Base-by-base conservation (phyloP, 2,329 filamentous ascomycete genomes). In the Sclerotinia trifoliorum region DNA sequence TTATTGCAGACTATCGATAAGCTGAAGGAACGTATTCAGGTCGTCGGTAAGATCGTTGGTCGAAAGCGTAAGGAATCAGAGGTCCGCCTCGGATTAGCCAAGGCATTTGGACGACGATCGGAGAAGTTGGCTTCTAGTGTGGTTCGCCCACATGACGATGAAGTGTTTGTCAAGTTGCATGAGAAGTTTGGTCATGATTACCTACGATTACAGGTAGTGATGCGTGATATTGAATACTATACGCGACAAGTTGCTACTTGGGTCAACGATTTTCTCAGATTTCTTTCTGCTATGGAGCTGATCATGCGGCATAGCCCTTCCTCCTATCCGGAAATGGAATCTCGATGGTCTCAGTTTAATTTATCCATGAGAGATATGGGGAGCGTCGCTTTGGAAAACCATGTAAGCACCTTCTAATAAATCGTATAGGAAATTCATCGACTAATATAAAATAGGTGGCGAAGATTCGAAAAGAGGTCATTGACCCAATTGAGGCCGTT, bases 101-200 rank as follows among this genome's bases (percentile, higher is more conserved):
- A 96, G 75, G 93, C 93, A 1, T 96, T 98, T 79, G 93, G 92
- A 71, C 92, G 94, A 74, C 89, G 93, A 15, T 68, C 56, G 32
- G 75, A 75, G 26, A 78, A 75, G 66, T 17, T 69, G n/a, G 70
- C 71, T 91, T 93, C 26, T 91, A 96, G 78, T 82, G 95, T 63
- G 80, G 94, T 85, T 79, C 91, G 83, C 78, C 89, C 71, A 26
- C 79, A 74, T 56, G 92, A 97, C 73, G 95, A 99, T 78, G 84
- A 88, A 7, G 89, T 89, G 21, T 99, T 96, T 78, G 85, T 90
- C 68, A 89, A 90, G 72, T 82, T 95, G 39, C 88, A 94, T 70
- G 92, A 97, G 76, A 92, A 89, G 75, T 98, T 97, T 75, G 90
- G 92, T 44, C 93, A 96, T 70, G 94, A 97, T 78, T 97, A 93